These are phyloP conservation scores for Draba incana DNA, from an alignment of 345 rosid genomes.

Conservation along the genomic window DNA sequence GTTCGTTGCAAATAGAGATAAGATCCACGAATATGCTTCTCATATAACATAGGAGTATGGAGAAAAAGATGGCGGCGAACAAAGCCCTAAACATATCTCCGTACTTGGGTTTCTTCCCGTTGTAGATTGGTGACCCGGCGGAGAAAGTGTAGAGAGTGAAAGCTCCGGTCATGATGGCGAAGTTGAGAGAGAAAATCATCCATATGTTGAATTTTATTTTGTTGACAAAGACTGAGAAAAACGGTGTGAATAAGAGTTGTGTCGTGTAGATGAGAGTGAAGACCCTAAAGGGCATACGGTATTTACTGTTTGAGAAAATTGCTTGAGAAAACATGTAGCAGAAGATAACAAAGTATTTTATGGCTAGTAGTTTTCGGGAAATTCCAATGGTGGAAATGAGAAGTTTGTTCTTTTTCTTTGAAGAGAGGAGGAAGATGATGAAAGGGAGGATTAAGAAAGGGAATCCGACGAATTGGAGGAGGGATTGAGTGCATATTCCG, in stretches of 20 bases:
- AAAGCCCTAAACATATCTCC: not conserved
- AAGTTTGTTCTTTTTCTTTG: too few relatives aligned
- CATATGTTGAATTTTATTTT: conserved; percentile 8
- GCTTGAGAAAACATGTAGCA: too few relatives aligned
- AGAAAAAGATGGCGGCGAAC: not conserved
- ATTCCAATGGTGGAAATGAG: too few relatives aligned
- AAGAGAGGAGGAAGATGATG: too few relatives aligned
- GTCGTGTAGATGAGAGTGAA: not conserved
- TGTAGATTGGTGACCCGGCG: conserved; percentile 5
- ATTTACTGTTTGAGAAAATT: too few relatives aligned
- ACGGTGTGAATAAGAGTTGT: conserved; percentile 19
- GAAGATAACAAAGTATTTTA: too few relatives aligned
- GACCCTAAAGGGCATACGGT: not conserved
- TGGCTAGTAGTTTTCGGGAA: too few relatives aligned
- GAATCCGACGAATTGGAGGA: too few relatives aligned
- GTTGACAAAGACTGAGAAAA: not conserved
- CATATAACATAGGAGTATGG: conserved; percentile 7
- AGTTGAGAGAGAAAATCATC: conserved; percentile 20
- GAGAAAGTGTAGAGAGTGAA: conserved; percentile 40
- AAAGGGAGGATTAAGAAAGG: too few relatives aligned
- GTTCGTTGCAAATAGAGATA: not conserved
- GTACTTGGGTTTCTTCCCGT: not conserved
- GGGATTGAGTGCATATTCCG: too few relatives aligned
- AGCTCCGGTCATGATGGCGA: conserved; percentile 37
- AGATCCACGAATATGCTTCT: not conserved